Base-by-base conservation (phyloP, 202 grass and related monocot genomes). In the Bolboschoenoplectus hybrid region DNA sequence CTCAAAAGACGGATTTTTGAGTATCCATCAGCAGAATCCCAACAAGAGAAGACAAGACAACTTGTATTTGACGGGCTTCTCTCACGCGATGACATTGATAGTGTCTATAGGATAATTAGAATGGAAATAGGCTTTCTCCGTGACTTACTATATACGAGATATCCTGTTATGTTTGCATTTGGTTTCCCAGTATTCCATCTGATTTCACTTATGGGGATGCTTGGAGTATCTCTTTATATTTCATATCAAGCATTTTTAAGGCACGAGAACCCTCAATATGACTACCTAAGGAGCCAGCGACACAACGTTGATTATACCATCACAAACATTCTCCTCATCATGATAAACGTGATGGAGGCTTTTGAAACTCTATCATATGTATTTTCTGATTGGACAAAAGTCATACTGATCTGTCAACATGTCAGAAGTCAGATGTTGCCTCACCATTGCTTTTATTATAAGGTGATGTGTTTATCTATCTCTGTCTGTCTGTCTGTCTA, bases 41-140 rank as follows among this genome's bases (percentile, higher is more conserved):
- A 17, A 44, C 66, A 69, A 8, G 78, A 83, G 46, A 61, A 17
- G 38, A 64, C 72, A 26, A 26, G 19, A 26, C 3, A n/a, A 36
- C 66, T 91, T 40, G 80, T 91, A 20, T 84, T 88, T n/a, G 67
- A 82, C 13, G 68, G 69, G 40, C 87, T 92, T 64, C 35, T 92
- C 16, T 1, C 6, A 3, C 12, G 32, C 39, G 0, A 40, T 3
- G 38, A 39, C 1, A 19, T 8, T 3, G 51, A 55, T n/a, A 19
- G 12, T 7, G 34, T 58, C 7, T 81, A 40, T 81, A 43, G 77
- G 13, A 12, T 81, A 39, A 81, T 81, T n/a, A 32, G 4, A 13
- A 81, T 41, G 36, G 77, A 81, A 53, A 40, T 81, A 13, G 52
- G 49, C 13, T 81, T 81, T n/a, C 77, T 81, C 34, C 46, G 77